Evolutionary conservation across 345 rosid species (phyloP).

Genomic region (Erodium maritimum): DNA sequence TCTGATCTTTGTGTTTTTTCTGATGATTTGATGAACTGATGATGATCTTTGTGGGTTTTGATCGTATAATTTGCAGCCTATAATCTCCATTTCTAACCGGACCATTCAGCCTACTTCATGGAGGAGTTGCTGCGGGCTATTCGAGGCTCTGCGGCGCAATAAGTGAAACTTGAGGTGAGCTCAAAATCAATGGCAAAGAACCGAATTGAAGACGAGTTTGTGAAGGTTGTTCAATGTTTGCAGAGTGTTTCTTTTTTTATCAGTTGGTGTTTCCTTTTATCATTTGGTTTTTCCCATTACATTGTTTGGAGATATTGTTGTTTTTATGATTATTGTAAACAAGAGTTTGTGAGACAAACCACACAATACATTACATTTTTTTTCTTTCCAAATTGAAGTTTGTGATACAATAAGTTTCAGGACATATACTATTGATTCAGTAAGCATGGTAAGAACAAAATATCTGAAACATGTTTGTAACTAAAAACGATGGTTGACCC

Average conservation of each 20-base stretch:
- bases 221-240: not conserved
- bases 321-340: not conserved
- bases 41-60: not conserved
- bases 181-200: not conserved
- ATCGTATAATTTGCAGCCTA: conserved; percentile 20
- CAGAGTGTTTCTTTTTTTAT: not conserved
- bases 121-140: conserved; percentile 69
- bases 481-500: not conserved
- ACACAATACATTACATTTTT: not conserved
- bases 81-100: conserved; percentile 15
- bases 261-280: not conserved
- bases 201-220: not conserved
- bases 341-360: not conserved
- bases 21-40: not conserved
- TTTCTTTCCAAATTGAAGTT: no score
- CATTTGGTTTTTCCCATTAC: not conserved
- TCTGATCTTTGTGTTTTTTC: not conserved
- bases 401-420: no score
- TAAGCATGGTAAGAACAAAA: not conserved
- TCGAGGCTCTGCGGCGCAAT: conserved; percentile 35
- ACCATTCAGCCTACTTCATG: conserved; percentile 34
- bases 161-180: not conserved
- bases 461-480: conserved; percentile 11
- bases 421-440: not conserved
- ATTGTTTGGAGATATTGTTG: not conserved